A percentile compares a stretch with the other conserved stretches of the same genome.
Evolutionary conservation across 768 basidiomycete genomes (phyloP).

Genomic region (Lactarius hatsudake): DNA sequence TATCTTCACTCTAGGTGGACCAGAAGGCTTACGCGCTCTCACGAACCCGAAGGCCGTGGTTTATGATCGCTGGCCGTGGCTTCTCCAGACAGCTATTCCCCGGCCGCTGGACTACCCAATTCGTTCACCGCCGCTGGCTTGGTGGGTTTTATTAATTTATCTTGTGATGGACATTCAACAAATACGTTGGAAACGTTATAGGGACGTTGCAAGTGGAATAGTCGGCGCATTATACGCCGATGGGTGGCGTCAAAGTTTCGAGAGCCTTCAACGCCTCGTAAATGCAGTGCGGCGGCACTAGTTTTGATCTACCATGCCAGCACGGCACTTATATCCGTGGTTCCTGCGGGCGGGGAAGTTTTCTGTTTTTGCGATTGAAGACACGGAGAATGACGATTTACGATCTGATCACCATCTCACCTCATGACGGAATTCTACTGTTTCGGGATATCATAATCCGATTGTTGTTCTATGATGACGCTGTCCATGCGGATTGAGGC

Average conservation of each 20-base stretch:
- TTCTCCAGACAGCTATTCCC: conserved; percentile 84
- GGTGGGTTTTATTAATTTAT: conserved; percentile 46
- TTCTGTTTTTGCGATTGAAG: conserved; percentile 7
- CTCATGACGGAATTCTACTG: conserved; percentile 11
- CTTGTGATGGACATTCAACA: not conserved
- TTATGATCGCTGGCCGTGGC: conserved; percentile 79
- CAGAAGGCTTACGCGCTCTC: conserved; percentile 86
- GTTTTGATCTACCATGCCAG: conserved; percentile 12
- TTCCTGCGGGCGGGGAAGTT: conserved; percentile 21
- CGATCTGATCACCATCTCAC: conserved; percentile 10
- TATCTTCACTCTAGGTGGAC: conserved; percentile 57
- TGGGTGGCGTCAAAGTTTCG: conserved; percentile 43
- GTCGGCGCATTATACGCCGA: conserved; percentile 50
- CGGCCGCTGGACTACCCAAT: conserved; percentile 83
- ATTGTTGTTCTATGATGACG: conserved; percentile 5
- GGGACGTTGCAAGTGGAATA: conserved; percentile 53
- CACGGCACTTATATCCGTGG: conserved; percentile 1
- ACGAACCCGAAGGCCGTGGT: conserved; percentile 89
- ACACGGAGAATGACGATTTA: conserved; percentile 3
- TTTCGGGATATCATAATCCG: conserved; percentile 17
- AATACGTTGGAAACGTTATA: conserved; percentile 27
- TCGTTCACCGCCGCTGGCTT: conserved; percentile 66
- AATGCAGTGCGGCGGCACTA: conserved; percentile 36
- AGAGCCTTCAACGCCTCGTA: conserved; percentile 40
- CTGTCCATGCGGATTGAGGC: not conserved